Evolutionary conservation across 768 basidiomycete genomes (phyloP).

Genomic region (Porpolomopsis calyptriformis): DNA sequence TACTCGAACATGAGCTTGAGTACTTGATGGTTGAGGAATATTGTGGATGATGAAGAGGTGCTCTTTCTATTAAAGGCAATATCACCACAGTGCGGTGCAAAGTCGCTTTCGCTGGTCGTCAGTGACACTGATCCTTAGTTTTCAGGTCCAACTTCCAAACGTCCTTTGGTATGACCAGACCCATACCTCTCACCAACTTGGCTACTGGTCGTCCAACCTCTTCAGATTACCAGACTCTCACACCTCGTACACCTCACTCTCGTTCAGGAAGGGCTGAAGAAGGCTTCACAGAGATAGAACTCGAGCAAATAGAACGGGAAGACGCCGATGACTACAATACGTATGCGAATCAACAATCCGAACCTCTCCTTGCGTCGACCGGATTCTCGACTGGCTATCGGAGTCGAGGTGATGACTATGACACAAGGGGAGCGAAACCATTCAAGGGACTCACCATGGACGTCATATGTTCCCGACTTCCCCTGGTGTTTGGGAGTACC

Average conservation of each 20-base stretch:
- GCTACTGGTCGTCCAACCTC: conserved; percentile 17
- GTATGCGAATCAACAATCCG: conserved; percentile 30
- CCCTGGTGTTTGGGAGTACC: conserved; percentile 36
- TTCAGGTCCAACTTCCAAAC: background rate
- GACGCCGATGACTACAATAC: conserved; percentile 28
- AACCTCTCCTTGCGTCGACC: conserved; percentile 40
- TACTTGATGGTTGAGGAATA: no score
- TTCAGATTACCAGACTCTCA: conserved; percentile 30
- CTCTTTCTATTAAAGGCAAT: no score
- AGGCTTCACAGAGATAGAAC: conserved; percentile 38
- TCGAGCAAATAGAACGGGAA: conserved; percentile 26
- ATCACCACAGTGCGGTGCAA: no score
- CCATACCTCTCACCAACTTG: conserved; percentile 28
- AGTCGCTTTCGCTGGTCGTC: no score
- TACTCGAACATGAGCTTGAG: no score
- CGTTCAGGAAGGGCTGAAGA: conserved; percentile 49
- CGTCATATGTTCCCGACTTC: conserved; percentile 23
- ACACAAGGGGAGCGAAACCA: conserved; percentile 12
- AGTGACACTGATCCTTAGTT: no score
- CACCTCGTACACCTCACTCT: conserved; percentile 55
- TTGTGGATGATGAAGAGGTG: no score
- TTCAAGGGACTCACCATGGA: conserved; percentile 14
- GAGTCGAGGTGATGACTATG: conserved; percentile 31
- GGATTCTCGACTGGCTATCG: conserved; percentile 32
- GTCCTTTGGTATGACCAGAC: conserved; percentile 26